Evolutionary conservation across 2,329 filamentous ascomycete genomes (phyloP).

Genomic region (Cladophialophora immunda): DNA sequence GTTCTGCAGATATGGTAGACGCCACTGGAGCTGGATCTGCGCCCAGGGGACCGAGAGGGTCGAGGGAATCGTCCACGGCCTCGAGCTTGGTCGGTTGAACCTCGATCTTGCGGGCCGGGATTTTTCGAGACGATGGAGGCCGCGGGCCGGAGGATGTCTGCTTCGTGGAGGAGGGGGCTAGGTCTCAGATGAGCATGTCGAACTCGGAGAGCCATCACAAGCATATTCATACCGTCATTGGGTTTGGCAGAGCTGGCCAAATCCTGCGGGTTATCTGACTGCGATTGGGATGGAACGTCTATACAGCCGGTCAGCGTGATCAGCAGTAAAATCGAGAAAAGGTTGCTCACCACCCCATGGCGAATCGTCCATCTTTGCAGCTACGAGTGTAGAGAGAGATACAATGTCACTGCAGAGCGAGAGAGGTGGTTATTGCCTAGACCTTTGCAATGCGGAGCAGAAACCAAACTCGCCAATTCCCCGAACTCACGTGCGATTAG

Average conservation of each 20-base stretch:
- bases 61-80: constrained; percentile 68
- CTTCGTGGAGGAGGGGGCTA: constrained; percentile 39
- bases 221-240: constrained; percentile 33
- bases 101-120: constrained; percentile 65
- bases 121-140: constrained; percentile 59
- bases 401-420: background rate
- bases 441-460: constrained; percentile 17
- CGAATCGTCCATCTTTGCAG: constrained; percentile 49
- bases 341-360: constrained; percentile 58
- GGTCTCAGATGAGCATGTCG: constrained; percentile 29
- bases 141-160: constrained; percentile 53
- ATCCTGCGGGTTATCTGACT: constrained; percentile 40
- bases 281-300: constrained; percentile 58
- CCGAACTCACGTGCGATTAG: background rate
- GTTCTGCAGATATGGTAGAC: constrained; percentile 55
- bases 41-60: constrained; percentile 69
- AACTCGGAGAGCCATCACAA: constrained; percentile 1
- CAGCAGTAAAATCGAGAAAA: constrained; percentile 42
- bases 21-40: constrained; percentile 41
- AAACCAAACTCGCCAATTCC: constrained; percentile 9
- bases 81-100: constrained; percentile 69
- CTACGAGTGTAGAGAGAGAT: constrained; percentile 3
- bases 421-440: constrained; percentile 13
- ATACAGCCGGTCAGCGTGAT: constrained; percentile 34
- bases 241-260: constrained; percentile 43